These are phyloP conservation scores for Penicillium subrubescens DNA, from an alignment of 495 filamentous ascomycete genomes.

Conservation along the genomic window DNA sequence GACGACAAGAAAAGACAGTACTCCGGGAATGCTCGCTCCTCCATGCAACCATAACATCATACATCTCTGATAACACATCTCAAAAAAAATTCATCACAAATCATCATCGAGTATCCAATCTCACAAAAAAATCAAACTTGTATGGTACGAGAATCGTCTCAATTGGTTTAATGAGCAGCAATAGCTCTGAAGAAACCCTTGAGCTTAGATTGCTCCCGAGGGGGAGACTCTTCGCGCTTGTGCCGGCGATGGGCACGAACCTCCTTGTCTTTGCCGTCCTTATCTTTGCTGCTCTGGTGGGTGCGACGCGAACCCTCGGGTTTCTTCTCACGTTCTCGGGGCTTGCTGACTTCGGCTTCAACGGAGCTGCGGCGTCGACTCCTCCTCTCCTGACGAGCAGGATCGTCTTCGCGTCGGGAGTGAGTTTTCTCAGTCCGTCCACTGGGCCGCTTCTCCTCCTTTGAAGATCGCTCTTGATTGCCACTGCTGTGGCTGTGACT, in stretches of 20 bases:
- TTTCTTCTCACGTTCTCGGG: slow-evolving; percentile 19
- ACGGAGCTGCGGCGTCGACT: slow-evolving; percentile 16
- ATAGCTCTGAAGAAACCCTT: slow-evolving; percentile 42
- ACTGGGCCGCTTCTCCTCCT: slow-evolving; percentile 33
- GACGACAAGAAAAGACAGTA: slow-evolving; percentile 18
- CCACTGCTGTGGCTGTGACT: slow-evolving; percentile 37
- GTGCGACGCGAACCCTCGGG: slow-evolving; percentile 27
- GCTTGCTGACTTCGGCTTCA: slow-evolving; percentile 17
- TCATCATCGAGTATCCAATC: slow-evolving; percentile 21
- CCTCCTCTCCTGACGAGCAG: slow-evolving; percentile 18
- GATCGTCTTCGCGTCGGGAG: slow-evolving; percentile 24
- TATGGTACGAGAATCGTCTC: slow-evolving; percentile 13
- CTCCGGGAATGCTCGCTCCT: slow-evolving; percentile 35
- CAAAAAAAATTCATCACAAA: not conserved
- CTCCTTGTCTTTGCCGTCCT: slow-evolving; percentile 25
- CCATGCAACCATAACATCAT: slow-evolving; percentile 23
- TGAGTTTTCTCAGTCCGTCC: slow-evolving; percentile 34
- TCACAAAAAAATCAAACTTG: slow-evolving; percentile 14
- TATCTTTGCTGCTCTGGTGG: slow-evolving; percentile 19
- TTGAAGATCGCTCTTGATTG: slow-evolving; percentile 21
- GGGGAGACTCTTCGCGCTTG: slow-evolving; percentile 38
- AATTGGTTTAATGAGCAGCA: slow-evolving; percentile 32
- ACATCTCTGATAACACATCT: slow-evolving; percentile 11
- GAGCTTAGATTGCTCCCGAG: slow-evolving; percentile 36
- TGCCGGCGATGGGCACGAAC: slow-evolving; percentile 31